phyloP scores from a whole-genome alignment of 2,329 filamentous ascomycete species.

The Ascochyta viciae-villosae region DNA sequence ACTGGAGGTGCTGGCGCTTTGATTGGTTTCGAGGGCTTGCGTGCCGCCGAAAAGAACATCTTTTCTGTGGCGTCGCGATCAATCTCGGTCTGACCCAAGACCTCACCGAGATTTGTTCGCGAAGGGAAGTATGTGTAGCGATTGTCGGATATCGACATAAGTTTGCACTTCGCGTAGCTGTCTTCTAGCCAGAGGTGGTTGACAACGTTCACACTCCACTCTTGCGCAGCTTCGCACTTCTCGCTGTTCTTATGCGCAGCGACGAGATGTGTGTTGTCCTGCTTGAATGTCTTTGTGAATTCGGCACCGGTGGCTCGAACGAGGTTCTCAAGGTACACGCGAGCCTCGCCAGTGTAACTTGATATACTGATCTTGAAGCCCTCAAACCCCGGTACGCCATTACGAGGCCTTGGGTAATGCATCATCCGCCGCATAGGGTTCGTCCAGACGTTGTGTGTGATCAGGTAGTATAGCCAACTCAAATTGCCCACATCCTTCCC shows the following conservation, averaged over 20 bases:
- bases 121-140: conserved; percentile 87
- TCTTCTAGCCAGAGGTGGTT: conserved; percentile 99
- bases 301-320: conserved; percentile 83
- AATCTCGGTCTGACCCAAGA: conserved; percentile 87
- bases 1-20: conserved; percentile 28
- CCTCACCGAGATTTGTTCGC: conserved; percentile 89
- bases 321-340: conserved; percentile 91
- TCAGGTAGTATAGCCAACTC: conserved; percentile 91
- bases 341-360: conserved; percentile 94
- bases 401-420: conserved; percentile 84
- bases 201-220: conserved; percentile 89
- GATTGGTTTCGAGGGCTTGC: conserved; percentile 32
- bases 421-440: conserved; percentile 82
- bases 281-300: conserved; percentile 93
- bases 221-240: conserved; percentile 88
- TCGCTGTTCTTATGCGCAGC: conserved; percentile 89
- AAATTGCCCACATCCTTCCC: conserved; percentile 90
- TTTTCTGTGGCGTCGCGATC: conserved; percentile 76
- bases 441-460: conserved; percentile 87
- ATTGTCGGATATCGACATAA: conserved; percentile 73
- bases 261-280: conserved; percentile 94
- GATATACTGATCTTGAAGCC: conserved; percentile 84
- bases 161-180: conserved; percentile 87
- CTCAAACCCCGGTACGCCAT: conserved; percentile 81
- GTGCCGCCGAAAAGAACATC: conserved; percentile 61